These are phyloP conservation scores for Fraxinus paxiana DNA, from an alignment of 305 asterid genomes.

Conservation along the genomic window DNA sequence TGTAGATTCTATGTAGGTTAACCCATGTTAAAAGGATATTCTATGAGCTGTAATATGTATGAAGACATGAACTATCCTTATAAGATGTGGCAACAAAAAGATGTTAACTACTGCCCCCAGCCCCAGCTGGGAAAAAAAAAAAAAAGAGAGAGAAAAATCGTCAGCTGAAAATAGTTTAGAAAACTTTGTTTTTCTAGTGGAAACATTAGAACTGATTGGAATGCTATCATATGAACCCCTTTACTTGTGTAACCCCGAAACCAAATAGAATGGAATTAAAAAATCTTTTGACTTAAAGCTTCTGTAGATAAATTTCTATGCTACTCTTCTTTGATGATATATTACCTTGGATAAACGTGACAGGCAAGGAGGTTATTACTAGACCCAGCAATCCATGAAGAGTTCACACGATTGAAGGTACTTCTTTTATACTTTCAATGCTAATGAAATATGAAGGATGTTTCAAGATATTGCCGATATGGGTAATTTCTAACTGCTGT, in stretches of 20 bases:
- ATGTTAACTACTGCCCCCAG: not conserved
- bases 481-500: not conserved
- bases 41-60: not conserved
- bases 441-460: constrained; percentile 5
- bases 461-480: not conserved
- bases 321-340: constrained; percentile 7
- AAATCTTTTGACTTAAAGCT: not conserved
- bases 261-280: not conserved
- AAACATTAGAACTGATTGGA: not conserved
- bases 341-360: constrained; percentile 22
- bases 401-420: constrained; percentile 85
- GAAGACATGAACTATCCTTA: not conserved
- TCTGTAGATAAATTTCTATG: not conserved
- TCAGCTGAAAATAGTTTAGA: not conserved
- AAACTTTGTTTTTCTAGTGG: not conserved
- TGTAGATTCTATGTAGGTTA: not conserved
- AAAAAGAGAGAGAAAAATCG: not conserved
- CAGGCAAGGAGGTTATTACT: constrained; percentile 80
- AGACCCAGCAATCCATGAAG: constrained; percentile 95
- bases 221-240: not conserved
- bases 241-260: not conserved
- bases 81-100: not conserved
- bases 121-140: not conserved
- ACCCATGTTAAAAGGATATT: not conserved
- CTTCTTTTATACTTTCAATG: constrained; percentile 5